A percentile compares a stretch with the other conserved stretches of the same genome.
These are phyloP conservation scores for Curvularia eragrostidis DNA, from an alignment of 2,329 filamentous ascomycete genomes.

Conservation along the genomic window DNA sequence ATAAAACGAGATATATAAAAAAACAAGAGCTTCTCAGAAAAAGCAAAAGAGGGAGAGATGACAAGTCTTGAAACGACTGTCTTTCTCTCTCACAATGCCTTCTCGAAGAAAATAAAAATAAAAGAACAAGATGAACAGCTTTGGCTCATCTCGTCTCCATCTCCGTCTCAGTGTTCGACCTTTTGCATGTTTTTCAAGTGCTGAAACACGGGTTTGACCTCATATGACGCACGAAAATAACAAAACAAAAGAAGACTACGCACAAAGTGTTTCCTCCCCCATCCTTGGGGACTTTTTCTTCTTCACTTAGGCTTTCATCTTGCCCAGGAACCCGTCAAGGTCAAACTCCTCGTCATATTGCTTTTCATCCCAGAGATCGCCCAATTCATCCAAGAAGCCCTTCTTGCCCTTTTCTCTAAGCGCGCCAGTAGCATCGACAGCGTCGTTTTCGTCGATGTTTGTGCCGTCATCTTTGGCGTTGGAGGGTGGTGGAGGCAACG, in stretches of 20 bases:
- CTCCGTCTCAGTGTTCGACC: neutral
- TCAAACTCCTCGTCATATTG: conserved; percentile 99
- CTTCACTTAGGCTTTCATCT: conserved; percentile 73
- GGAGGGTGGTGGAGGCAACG: conserved; percentile 61
- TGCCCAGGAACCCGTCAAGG: conserved; percentile 91
- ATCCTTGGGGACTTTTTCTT: neutral
- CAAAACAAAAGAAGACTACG: neutral
- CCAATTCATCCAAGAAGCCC: conserved; percentile 91
- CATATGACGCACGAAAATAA: neutral
- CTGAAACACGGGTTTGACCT: neutral
- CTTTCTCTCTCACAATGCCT: neutral
- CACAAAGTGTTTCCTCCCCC: neutral
- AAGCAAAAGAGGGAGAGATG: neutral
- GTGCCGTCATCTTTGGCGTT: conserved; percentile 67
- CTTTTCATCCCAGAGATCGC: conserved; percentile 95
- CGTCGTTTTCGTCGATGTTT: conserved; percentile 85
- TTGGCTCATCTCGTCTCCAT: neutral
- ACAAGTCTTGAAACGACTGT: neutral
- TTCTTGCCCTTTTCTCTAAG: conserved; percentile 95
- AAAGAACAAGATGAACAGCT: neutral
- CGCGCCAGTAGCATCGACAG: conserved; percentile 80
- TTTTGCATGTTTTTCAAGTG: neutral
- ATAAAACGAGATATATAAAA: neutral
- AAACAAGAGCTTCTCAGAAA: neutral
- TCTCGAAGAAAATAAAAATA: neutral